A percentile compares a stretch with the other conserved stretches of the same genome.
Evolutionary conservation across 1,139 yeast genomes (phyloP).

Genomic region (Yamadazyma mexicana): DNA sequence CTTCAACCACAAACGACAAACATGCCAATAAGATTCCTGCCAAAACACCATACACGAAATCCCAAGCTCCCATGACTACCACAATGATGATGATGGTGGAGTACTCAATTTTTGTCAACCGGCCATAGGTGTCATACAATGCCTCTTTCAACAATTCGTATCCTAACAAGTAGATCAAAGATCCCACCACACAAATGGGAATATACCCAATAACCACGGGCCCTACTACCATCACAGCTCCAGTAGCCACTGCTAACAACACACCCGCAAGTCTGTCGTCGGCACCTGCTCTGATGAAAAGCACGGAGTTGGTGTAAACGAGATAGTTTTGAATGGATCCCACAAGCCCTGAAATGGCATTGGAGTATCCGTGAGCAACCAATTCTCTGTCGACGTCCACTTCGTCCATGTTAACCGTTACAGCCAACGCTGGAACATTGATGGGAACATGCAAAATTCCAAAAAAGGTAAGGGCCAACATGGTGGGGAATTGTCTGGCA

Average conservation of each 20-base stretch:
- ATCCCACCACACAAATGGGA: slow-evolving; percentile 94
- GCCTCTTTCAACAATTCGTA: slow-evolving; percentile 89
- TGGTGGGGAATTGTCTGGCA: slow-evolving; percentile 75
- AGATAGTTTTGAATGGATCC: slow-evolving; percentile 93
- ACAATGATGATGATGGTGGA: slow-evolving; percentile 81
- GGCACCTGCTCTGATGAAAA: slow-evolving; percentile 93
- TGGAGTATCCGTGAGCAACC: slow-evolving; percentile 94
- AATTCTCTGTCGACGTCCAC: slow-evolving; percentile 90
- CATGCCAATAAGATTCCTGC: slow-evolving; percentile 92
- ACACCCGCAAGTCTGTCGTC: slow-evolving; percentile 87
- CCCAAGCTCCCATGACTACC: slow-evolving; percentile 92
- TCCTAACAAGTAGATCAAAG: slow-evolving; percentile 85
- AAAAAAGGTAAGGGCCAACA: slow-evolving; percentile 93
- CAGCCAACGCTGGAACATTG: slow-evolving; percentile 95
- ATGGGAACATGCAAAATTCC: slow-evolving; percentile 96
- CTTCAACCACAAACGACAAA: slow-evolving; percentile 86
- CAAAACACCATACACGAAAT: slow-evolving; percentile 88
- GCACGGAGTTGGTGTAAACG: slow-evolving; percentile 89
- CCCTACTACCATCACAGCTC: slow-evolving; percentile 78
- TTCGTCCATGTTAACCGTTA: slow-evolving; percentile 81
- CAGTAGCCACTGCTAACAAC: slow-evolving; percentile 79
- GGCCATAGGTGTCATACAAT: slow-evolving; percentile 77
- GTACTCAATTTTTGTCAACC: slow-evolving; percentile 76
- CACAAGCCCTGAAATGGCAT: slow-evolving; percentile 73
- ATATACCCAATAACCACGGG: slow-evolving; percentile 92